These are phyloP conservation scores for Naganishia randhawae DNA, from an alignment of 768 basidiomycete genomes.

Conservation along the genomic window DNA sequence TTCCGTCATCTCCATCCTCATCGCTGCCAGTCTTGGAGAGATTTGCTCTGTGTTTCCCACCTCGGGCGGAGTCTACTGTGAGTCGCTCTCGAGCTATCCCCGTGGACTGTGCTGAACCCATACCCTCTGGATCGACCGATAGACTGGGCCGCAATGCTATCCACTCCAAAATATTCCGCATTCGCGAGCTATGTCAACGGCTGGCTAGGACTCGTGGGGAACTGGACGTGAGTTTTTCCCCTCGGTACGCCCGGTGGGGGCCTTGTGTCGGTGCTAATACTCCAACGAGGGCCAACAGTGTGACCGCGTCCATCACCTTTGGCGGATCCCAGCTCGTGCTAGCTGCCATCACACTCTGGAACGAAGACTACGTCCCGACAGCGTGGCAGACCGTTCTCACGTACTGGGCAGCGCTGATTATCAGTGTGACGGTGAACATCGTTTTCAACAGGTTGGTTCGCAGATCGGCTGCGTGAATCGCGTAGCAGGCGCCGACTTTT, in stretches of 20 bases:
- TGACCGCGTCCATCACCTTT: conserved; percentile 65
- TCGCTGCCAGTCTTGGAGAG: conserved; percentile 35
- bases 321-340: conserved; percentile 63
- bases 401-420: conserved; percentile 58
- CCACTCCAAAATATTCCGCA: conserved; percentile 57
- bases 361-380: conserved; percentile 59
- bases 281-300: conserved; percentile 31
- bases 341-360: conserved; percentile 60
- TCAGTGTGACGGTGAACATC: conserved; percentile 58
- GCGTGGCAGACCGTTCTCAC: conserved; percentile 62
- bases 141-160: conserved; percentile 64
- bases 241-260: neutral
- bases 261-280: neutral
- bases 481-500: conserved; percentile 55
- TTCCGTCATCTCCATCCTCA: conserved; percentile 19
- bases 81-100: conserved; percentile 7
- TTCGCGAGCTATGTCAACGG: conserved; percentile 65
- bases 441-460: conserved; percentile 58
- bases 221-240: conserved; percentile 57
- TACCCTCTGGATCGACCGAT: neutral
- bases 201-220: conserved; percentile 66
- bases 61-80: conserved; percentile 46
- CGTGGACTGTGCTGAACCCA: neutral
- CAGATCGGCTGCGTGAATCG: neutral
- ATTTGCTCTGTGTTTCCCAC: conserved; percentile 47